Evolutionary conservation across 108 stramenopile genomes (phyloP).

Genomic region (Nitzschia putrida): DNA sequence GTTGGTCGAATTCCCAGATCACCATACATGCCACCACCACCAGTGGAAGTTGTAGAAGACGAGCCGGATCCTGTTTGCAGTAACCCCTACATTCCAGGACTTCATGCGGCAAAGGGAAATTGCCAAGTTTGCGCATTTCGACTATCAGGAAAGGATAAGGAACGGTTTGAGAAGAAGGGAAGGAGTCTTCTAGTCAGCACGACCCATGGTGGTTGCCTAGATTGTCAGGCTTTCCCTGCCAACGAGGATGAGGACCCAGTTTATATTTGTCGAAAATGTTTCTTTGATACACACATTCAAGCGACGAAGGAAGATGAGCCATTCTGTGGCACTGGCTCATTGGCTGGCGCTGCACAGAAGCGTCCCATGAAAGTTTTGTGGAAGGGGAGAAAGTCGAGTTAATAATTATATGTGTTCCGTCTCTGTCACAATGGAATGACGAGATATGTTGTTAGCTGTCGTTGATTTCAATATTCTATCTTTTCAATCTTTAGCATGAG

Average conservation of each 20-base stretch:
- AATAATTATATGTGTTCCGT: not conserved
- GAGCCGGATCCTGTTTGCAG: constrained; percentile 4
- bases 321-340: constrained; percentile 24
- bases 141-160: constrained; percentile 19
- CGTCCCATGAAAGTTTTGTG: not conserved
- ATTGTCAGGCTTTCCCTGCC: constrained; percentile 34
- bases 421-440: not conserved
- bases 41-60: constrained; percentile 5
- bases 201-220: constrained; percentile 27
- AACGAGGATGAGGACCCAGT: constrained; percentile 39
- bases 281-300: constrained; percentile 37
- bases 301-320: constrained; percentile 1
- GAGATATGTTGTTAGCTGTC: no score
- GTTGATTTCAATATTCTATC: no score
- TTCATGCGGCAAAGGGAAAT: constrained; percentile 11
- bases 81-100: constrained; percentile 17
- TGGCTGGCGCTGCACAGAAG: constrained; percentile 12
- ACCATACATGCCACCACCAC: constrained; percentile 15
- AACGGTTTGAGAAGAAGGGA: constrained; percentile 31
- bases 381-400: not conserved
- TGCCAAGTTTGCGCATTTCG: constrained; percentile 41
- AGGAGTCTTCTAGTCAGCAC: constrained; percentile 27
- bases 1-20: constrained; percentile 14
- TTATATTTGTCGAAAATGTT: constrained; percentile 34
- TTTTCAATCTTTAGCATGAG: no score